These are phyloP conservation scores for Russula virescens DNA, from an alignment of 768 basidiomycete genomes.

Conservation along the genomic window DNA sequence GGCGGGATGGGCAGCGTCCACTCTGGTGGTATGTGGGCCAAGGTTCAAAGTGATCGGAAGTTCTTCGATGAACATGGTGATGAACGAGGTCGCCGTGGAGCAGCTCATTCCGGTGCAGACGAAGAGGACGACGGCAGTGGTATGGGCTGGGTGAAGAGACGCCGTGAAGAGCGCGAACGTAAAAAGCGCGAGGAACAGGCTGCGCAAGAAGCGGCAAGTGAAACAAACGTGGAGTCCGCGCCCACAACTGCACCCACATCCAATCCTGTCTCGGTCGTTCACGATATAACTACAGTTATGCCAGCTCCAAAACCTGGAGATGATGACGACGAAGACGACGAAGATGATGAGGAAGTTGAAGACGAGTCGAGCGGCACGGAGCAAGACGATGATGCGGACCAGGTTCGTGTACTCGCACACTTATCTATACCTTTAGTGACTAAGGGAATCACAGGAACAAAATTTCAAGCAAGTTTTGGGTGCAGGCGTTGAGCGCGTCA, in stretches of 20 bases:
- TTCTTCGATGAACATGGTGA: slow-evolving; percentile 10
- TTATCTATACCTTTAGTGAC: neutral
- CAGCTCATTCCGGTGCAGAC: slow-evolving; percentile 23
- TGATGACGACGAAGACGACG: slow-evolving; percentile 26
- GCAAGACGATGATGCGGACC: slow-evolving; percentile 28
- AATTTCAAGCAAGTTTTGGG: slow-evolving; percentile 20
- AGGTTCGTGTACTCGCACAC: slow-evolving; percentile 27
- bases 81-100: slow-evolving; percentile 23
- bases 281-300: neutral
- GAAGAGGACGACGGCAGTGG: slow-evolving; percentile 79
- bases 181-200: slow-evolving; percentile 37
- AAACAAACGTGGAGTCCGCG: slow-evolving; percentile 21
- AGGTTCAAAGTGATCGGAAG: slow-evolving; percentile 24
- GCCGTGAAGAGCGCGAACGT: slow-evolving; percentile 51
- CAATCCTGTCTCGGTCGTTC: neutral
- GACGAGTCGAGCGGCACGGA: slow-evolving; percentile 20
- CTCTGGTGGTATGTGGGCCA: slow-evolving; percentile 23
- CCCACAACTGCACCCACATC: neutral
- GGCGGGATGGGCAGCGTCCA: slow-evolving; percentile 66
- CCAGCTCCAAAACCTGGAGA: slow-evolving; percentile 15
- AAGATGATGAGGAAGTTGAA: slow-evolving; percentile 18
- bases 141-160: slow-evolving; percentile 69
- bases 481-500: slow-evolving; percentile 25
- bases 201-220: slow-evolving; percentile 28
- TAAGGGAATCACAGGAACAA: slow-evolving; percentile 15